These are phyloP conservation scores for Coix lacrymajobi DNA, from an alignment of 176 grass and related monocot species.

Conservation along the genomic window DNA sequence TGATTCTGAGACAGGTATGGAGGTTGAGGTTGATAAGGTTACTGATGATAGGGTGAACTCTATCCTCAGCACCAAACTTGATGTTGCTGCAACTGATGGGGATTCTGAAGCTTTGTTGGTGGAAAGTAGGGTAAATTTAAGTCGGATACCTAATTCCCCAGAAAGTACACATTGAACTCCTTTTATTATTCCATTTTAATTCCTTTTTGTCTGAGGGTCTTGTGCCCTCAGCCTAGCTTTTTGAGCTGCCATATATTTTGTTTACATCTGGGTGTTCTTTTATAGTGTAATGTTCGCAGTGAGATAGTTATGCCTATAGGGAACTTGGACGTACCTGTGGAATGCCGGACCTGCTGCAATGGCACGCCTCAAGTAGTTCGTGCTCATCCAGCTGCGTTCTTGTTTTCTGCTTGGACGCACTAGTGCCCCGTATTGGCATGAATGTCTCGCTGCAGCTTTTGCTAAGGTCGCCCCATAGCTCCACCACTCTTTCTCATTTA, in stretches of 20 bases:
- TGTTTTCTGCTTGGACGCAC: slow-evolving; percentile 5
- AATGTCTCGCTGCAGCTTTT: not conserved
- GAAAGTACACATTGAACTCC: slow-evolving; percentile 99
- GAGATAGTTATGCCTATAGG: not conserved
- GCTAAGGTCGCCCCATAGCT: not conserved
- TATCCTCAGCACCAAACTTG: slow-evolving; percentile 27
- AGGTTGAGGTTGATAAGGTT: slow-evolving; percentile 24
- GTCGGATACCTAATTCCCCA: slow-evolving; percentile 95
- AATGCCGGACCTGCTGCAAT: slow-evolving; percentile 16
- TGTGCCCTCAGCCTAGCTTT: slow-evolving; percentile 32
- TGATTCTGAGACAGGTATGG: slow-evolving; percentile 29
- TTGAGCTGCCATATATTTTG: slow-evolving; percentile 49
- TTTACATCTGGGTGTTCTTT: slow-evolving; percentile 18
- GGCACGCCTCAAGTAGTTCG: not conserved
- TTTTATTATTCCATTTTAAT: slow-evolving; percentile 65
- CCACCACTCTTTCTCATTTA: not conserved
- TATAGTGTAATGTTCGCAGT: slow-evolving; percentile 32
- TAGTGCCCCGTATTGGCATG: not conserved
- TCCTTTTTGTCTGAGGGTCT: slow-evolving; percentile 42
- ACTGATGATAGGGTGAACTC: slow-evolving; percentile 23
- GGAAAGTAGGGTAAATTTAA: slow-evolving; percentile 80
- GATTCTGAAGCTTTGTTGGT: slow-evolving; percentile 60
- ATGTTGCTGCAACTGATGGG: slow-evolving; percentile 42
- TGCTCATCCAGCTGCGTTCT: not conserved
- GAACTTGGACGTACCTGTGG: slow-evolving; percentile 12